Conservation (phyloP, 305 asterid genomes). For the Plantago coronopus region DNA sequence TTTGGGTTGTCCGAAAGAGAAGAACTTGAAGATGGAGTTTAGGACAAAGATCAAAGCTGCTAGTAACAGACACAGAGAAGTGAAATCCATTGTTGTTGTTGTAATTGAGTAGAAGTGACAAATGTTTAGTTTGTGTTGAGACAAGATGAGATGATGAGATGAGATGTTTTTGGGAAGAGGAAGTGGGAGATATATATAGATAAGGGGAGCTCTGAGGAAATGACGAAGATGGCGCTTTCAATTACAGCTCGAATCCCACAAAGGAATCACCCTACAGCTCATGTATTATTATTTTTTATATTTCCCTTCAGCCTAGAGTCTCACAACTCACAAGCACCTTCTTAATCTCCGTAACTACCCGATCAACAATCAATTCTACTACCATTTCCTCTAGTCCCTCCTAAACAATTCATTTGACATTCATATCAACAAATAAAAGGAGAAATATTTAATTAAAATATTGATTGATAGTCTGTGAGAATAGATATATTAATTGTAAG, state of each 20-base stretch:
- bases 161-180: slow-evolving; percentile 12
- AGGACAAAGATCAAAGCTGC: slow-evolving; percentile 29
- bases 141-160: neutral
- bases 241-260: slow-evolving; percentile 71
- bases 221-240: slow-evolving; percentile 27
- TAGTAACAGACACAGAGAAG: slow-evolving; percentile 28
- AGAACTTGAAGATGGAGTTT: slow-evolving; percentile 28
- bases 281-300: slow-evolving; percentile 6
- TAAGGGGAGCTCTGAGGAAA: slow-evolving; percentile 8
- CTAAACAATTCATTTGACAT: no score
- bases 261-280: slow-evolving; percentile 81
- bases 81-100: slow-evolving; percentile 41
- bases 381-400: no score
- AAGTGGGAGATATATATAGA: slow-evolving; percentile 46
- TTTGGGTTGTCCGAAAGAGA: slow-evolving; percentile 28
- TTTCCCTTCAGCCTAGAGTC: no score
- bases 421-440: no score
- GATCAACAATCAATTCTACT: no score
- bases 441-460: no score
- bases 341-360: no score
- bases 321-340: no score
- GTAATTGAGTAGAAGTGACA: neutral
- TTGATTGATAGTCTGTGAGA: no score
- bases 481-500: no score
- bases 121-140: neutral